Percentiles rank a stretch among this genome's conserved stretches.
phyloP scores from a whole-genome alignment of 352 stramenopile species.

The Aphanomyces cochlioides region DNA sequence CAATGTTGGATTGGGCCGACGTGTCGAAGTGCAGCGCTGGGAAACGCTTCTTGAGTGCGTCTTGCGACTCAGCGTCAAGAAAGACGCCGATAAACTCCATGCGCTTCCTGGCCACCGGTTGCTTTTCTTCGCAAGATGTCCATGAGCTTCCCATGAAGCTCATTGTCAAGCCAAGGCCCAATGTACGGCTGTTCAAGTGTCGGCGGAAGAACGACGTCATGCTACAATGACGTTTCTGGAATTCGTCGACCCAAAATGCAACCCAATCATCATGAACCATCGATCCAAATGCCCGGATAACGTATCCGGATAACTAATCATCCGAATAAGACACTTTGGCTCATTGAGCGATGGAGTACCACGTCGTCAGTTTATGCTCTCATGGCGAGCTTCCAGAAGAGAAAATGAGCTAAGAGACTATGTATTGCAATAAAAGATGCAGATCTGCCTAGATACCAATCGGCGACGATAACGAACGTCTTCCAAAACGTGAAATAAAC shows the following conservation, averaged over 20 bases:
- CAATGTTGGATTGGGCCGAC: slow-evolving; percentile 42
- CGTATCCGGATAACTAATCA: too few species aligned
- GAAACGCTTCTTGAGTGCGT: slow-evolving; percentile 50
- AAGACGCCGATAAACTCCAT: slow-evolving; percentile 79
- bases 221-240: neutral
- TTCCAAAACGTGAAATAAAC: too few species aligned
- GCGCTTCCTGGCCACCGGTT: neutral
- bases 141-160: neutral
- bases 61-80: slow-evolving; percentile 51
- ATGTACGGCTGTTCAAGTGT: neutral
- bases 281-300: too few species aligned
- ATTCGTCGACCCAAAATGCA: neutral
- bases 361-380: too few species aligned
- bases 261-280: slow-evolving; percentile 1
- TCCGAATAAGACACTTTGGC: too few species aligned
- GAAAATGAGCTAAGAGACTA: too few species aligned
- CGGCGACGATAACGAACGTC: too few species aligned
- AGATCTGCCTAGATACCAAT: too few species aligned
- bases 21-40: slow-evolving; percentile 45
- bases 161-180: slow-evolving; percentile 9
- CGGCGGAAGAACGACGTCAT: slow-evolving; percentile 29
- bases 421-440: too few species aligned
- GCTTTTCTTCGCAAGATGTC: neutral
- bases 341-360: too few species aligned
- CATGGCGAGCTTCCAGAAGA: too few species aligned